Evolutionary conservation across 139 green algal genomes (phyloP).

Genomic region (Edaphochlamys debaryana): DNA sequence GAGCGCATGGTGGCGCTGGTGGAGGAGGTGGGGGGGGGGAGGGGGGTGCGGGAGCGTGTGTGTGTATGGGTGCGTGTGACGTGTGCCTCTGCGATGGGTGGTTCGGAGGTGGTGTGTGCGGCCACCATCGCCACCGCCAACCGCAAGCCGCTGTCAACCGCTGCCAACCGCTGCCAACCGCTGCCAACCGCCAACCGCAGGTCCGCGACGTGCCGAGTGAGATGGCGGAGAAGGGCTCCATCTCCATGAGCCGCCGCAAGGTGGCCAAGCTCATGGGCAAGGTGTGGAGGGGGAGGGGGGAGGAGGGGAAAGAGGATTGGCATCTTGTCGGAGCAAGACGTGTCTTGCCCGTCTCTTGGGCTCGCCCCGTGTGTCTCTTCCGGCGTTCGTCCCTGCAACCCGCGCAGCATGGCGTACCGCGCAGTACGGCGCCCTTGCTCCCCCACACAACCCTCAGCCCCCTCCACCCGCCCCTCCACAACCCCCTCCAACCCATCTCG

Average conservation of each 20-base stretch:
- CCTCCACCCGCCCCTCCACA: background rate
- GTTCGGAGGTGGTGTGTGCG: no score
- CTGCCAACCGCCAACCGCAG: no score
- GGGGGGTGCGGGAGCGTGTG: background rate
- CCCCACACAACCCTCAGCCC: no score
- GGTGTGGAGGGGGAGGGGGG: background rate
- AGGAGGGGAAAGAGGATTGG: background rate
- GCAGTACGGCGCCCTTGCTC: background rate
- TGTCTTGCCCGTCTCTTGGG: no score
- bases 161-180: no score
- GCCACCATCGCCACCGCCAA: no score
- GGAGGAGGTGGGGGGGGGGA: constrained; percentile 38
- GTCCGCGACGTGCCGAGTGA: constrained; percentile 50
- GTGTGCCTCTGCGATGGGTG: no score
- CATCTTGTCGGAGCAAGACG: no score
- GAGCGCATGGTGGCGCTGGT: constrained; percentile 81
- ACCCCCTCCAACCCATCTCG: background rate
- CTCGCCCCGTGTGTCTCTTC: no score
- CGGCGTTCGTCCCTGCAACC: no score
- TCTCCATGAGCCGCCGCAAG: constrained; percentile 54
- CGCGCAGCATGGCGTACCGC: no score
- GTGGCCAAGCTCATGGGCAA: constrained; percentile 73
- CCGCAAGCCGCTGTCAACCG: no score
- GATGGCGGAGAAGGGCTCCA: constrained; percentile 44
- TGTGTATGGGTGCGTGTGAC: background rate